phyloP scores from a whole-genome alignment of 768 basidiomycete species.

The Leccinum rimulosum region DNA sequence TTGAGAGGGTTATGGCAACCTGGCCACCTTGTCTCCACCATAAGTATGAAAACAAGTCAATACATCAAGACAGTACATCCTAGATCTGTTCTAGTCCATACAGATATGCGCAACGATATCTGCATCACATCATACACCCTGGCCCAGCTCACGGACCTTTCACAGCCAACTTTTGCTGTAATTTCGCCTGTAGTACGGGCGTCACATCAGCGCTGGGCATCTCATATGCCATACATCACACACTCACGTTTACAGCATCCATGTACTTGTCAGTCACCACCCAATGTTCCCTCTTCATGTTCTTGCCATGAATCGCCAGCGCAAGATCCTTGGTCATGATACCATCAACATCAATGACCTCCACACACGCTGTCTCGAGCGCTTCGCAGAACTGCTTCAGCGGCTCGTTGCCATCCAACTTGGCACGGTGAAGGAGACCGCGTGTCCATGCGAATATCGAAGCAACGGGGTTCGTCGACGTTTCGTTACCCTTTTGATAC shows the following conservation, averaged over 20 bases:
- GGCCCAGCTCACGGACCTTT: slow-evolving; percentile 19
- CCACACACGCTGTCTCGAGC: slow-evolving; percentile 85
- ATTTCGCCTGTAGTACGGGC: slow-evolving; percentile 35
- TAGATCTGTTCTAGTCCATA: slow-evolving; percentile 19
- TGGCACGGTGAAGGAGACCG: slow-evolving; percentile 88
- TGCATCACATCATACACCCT: slow-evolving; percentile 13
- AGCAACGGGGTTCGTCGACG: slow-evolving; percentile 97
- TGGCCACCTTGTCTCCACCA: slow-evolving; percentile 7
- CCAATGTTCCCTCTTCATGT: slow-evolving; percentile 93
- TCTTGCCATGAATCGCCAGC: slow-evolving; percentile 87
- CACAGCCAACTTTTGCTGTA: slow-evolving; percentile 43
- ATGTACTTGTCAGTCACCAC: slow-evolving; percentile 93
- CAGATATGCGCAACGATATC: slow-evolving; percentile 12
- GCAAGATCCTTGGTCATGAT: slow-evolving; percentile 98
- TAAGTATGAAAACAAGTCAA: neutral
- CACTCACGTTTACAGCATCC: slow-evolving; percentile 84
- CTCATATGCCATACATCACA: neutral
- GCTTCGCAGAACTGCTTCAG: slow-evolving; percentile 72
- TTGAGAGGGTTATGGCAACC: neutral
- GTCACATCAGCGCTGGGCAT: slow-evolving; percentile 11
- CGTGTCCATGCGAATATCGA: slow-evolving; percentile 99
- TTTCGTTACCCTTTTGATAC: slow-evolving; percentile 95
- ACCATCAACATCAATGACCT: slow-evolving; percentile 86
- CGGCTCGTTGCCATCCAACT: slow-evolving; percentile 79
- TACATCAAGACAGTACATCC: slow-evolving; percentile 20